A percentile compares a stretch with the other conserved stretches of the same genome.
phyloP scores from a whole-genome alignment of 306 rosid genomes.

The Trichosanthes truncata region DNA sequence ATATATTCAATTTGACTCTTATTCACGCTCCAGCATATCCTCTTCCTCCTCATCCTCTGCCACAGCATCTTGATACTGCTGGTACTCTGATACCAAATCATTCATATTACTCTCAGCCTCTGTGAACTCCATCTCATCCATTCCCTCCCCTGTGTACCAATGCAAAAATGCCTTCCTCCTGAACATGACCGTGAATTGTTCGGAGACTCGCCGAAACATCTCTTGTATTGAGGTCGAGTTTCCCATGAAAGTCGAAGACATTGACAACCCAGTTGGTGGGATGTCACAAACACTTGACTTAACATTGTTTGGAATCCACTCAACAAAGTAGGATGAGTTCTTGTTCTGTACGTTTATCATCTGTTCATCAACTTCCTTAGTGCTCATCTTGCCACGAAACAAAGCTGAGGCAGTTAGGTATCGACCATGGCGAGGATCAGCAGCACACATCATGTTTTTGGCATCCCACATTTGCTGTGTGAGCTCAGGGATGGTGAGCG shows the following conservation, averaged over 20 bases:
- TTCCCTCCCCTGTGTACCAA: slow-evolving; percentile 86
- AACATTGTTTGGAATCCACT: slow-evolving; percentile 89
- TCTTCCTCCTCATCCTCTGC: slow-evolving; percentile 36
- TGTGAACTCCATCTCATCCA: slow-evolving; percentile 90
- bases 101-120: slow-evolving; percentile 92
- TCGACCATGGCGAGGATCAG: slow-evolving; percentile 80
- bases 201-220: slow-evolving; percentile 82
- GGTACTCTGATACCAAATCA: slow-evolving; percentile 84
- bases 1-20: not conserved
- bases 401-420: slow-evolving; percentile 79
- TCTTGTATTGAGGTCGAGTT: slow-evolving; percentile 84
- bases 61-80: slow-evolving; percentile 74
- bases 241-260: slow-evolving; percentile 87
- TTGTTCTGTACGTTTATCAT: slow-evolving; percentile 86
- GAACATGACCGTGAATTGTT: slow-evolving; percentile 83
- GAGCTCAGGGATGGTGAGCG: slow-evolving; percentile 84
- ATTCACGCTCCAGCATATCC: slow-evolving; percentile 20
- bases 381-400: slow-evolving; percentile 89
- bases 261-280: slow-evolving; percentile 64
- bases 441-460: slow-evolving; percentile 83
- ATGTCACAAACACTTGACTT: slow-evolving; percentile 87
- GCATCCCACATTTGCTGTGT: slow-evolving; percentile 95
- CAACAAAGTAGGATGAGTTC: slow-evolving; percentile 76
- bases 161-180: slow-evolving; percentile 88
- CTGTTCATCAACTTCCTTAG: slow-evolving; percentile 79